Evolutionary conservation across 1,284 basidiomycete genomes (phyloP).

Genomic region (Prillingera fragicola): DNA sequence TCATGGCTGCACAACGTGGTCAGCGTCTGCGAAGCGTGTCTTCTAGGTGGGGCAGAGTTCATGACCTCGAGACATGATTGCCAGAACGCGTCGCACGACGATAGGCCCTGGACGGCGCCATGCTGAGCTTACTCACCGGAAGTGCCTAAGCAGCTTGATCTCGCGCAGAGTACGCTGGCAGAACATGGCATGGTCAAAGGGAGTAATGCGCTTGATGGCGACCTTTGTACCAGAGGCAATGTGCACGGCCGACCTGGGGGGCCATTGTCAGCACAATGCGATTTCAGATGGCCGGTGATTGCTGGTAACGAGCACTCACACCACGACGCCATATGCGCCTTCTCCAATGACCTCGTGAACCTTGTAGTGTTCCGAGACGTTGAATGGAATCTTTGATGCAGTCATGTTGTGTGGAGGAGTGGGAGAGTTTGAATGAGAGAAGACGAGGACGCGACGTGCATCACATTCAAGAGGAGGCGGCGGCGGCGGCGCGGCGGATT

Average conservation of each 20-base stretch:
- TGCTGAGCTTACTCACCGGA: slow-evolving; percentile 54
- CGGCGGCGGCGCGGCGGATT: not conserved
- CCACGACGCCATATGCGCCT: slow-evolving; percentile 71
- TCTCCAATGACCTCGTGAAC: slow-evolving; percentile 87
- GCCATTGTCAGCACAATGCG: not conserved
- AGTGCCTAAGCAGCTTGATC: slow-evolving; percentile 82
- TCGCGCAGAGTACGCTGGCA: slow-evolving; percentile 79
- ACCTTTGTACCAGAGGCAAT: slow-evolving; percentile 72
- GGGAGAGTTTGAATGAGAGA: not conserved
- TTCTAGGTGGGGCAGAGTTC: too few relatives aligned
- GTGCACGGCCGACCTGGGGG: slow-evolving; percentile 66
- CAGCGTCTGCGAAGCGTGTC: too few relatives aligned
- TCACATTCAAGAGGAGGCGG: not conserved
- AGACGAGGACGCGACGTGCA: too few relatives aligned
- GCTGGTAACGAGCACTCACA: slow-evolving; percentile 48
- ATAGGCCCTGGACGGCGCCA: not conserved
- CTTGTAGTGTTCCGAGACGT: slow-evolving; percentile 61
- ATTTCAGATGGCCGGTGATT: not conserved
- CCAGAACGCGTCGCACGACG: not conserved
- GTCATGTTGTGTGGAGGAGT: too few relatives aligned
- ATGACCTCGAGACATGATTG: not conserved
- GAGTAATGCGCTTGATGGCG: slow-evolving; percentile 86
- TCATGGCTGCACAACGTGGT: slow-evolving; percentile 29
- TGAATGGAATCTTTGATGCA: slow-evolving; percentile 28
- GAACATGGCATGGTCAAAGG: slow-evolving; percentile 91